These are phyloP conservation scores for Sporothrix variecibatus DNA, from an alignment of 2,329 filamentous ascomycete genomes.

Conservation along the genomic window DNA sequence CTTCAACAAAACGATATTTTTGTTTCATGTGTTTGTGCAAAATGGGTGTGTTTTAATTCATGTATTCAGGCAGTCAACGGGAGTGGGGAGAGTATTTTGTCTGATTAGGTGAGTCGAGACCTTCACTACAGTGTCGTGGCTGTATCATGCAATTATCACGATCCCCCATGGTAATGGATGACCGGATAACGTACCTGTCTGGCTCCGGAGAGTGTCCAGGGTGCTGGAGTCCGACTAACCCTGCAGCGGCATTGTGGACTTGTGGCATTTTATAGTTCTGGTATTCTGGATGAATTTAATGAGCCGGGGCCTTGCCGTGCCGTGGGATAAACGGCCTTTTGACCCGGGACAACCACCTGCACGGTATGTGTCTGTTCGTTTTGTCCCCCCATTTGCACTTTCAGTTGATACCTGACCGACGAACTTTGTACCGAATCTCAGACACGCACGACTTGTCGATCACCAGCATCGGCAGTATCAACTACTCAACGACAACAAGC, in stretches of 20 bases:
- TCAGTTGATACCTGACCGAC: neutral
- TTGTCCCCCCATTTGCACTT: neutral
- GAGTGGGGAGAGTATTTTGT: neutral
- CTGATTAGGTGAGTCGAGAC: neutral
- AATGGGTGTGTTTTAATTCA: neutral
- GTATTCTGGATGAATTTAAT: neutral
- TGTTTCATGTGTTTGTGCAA: neutral
- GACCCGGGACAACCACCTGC: neutral
- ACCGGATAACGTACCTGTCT: neutral
- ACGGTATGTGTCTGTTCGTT: neutral
- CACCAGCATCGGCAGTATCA: neutral
- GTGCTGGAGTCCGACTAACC: neutral
- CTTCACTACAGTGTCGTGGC: neutral
- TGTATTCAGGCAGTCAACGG: neutral
- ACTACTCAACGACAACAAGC: neutral
- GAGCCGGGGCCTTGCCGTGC: neutral
- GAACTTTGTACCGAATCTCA: too few relatives aligned
- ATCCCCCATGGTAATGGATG: neutral
- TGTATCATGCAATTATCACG: neutral
- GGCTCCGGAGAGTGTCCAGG: neutral
- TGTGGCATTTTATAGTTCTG: neutral
- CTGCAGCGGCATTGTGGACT: neutral
- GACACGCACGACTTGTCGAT: neutral
- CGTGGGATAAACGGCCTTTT: neutral
- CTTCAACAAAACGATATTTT: neutral